Percentiles rank a stretch among this genome's conserved stretches.
Evolutionary conservation across 176 grass and related monocot species (phyloP).

Genomic region (Oryza punctata): DNA sequence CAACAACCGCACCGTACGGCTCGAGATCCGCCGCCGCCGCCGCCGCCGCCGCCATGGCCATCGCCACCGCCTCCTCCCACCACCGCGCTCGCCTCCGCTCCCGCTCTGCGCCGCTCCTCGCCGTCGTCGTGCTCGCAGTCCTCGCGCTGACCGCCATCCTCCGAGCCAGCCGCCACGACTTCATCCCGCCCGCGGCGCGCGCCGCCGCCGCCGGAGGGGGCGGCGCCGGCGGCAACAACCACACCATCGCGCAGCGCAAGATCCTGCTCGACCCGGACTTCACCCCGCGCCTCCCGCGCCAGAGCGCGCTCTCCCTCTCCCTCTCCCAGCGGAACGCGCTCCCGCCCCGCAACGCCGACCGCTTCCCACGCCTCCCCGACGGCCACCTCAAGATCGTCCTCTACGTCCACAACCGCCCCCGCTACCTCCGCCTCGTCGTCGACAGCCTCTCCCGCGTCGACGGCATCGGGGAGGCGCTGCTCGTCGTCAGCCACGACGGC

Average conservation of each 20-base stretch:
- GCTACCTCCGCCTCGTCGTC: slow-evolving; percentile 78
- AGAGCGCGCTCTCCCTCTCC: slow-evolving; percentile 75
- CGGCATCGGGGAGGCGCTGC: slow-evolving; percentile 82
- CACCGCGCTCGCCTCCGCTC: slow-evolving; percentile 45
- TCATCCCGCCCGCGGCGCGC: not conserved
- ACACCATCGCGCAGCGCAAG: slow-evolving; percentile 34
- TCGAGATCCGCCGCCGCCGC: slow-evolving; percentile 39
- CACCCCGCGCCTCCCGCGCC: slow-evolving; percentile 62
- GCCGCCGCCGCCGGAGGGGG: not conserved
- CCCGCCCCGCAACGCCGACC: slow-evolving; percentile 65
- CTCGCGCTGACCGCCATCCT: slow-evolving; percentile 65
- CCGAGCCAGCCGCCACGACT: slow-evolving; percentile 39
- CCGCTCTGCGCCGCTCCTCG: slow-evolving; percentile 50
- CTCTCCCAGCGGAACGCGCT: slow-evolving; percentile 67
- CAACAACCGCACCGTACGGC: slow-evolving; percentile 33
- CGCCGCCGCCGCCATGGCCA: slow-evolving; percentile 31
- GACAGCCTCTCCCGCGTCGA: slow-evolving; percentile 70
- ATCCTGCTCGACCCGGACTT: slow-evolving; percentile 60
- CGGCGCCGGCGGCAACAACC: not conserved
- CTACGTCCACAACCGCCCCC: slow-evolving; percentile 91
- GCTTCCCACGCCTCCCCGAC: slow-evolving; percentile 56
- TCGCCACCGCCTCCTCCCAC: not conserved
- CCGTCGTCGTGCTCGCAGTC: slow-evolving; percentile 52
- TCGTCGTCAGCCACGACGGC: slow-evolving; percentile 93
- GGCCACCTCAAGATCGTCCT: slow-evolving; percentile 77